phyloP scores from a whole-genome alignment of 768 basidiomycete species.

The Leccinum sublutescens region DNA sequence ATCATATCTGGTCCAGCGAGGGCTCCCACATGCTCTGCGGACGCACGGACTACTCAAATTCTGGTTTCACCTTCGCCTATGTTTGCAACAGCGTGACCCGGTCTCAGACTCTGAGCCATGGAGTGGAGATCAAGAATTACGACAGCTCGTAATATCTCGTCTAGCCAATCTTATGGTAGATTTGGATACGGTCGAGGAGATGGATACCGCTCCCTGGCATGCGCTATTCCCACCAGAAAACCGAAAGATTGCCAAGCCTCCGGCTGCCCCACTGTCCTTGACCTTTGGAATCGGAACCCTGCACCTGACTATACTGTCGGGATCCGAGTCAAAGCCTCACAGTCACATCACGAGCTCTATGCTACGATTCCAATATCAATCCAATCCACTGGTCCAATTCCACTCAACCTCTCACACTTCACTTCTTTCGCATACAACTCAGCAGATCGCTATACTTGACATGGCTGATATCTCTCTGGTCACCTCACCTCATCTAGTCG shows the following conservation, averaged over 20 bases:
- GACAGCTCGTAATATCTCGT: conserved; percentile 38
- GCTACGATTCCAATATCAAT: conserved; percentile 27
- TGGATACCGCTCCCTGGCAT: conserved; percentile 21
- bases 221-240: conserved; percentile 19
- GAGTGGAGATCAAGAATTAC: conserved; percentile 32
- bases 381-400: conserved; percentile 7
- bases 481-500: conserved; percentile 58
- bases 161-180: conserved; percentile 40
- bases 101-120: conserved; percentile 5
- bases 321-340: conserved; percentile 18
- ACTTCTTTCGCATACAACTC: conserved; percentile 9
- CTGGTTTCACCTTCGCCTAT: conserved; percentile 66
- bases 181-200: conserved; percentile 39
- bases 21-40: conserved; percentile 64
- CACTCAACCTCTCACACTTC: conserved; percentile 18
- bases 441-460: conserved; percentile 33
- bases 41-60: conserved; percentile 72
- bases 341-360: conserved; percentile 25
- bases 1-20: conserved; percentile 78
- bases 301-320: conserved; percentile 21
- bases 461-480: conserved; percentile 41
- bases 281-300: conserved; percentile 18
- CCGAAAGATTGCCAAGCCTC: conserved; percentile 4
- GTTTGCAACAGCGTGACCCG: conserved; percentile 48
- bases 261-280: conserved; percentile 11